These are phyloP conservation scores for Hypoxylon subgilvum DNA, from an alignment of 495 filamentous ascomycete species.

Conservation along the genomic window DNA sequence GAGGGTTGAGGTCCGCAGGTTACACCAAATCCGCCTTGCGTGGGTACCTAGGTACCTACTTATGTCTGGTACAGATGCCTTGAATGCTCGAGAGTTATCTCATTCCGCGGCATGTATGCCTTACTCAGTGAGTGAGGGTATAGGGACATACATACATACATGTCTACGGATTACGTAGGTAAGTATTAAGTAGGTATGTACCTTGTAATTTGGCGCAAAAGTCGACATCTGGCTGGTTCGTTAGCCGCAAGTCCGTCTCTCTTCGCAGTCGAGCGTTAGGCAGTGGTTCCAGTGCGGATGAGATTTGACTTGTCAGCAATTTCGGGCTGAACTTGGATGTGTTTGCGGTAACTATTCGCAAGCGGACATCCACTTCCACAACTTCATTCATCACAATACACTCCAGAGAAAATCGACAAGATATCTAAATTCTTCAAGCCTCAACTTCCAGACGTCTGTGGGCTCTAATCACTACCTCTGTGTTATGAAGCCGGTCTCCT, in stretches of 20 bases:
- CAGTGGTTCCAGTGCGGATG: neutral
- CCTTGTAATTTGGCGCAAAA: neutral
- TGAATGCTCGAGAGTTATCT: slow-evolving; percentile 2
- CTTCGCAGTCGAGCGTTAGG: slow-evolving; percentile 12
- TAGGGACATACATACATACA: too few relatives aligned
- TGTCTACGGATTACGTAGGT: neutral
- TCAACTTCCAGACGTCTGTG: slow-evolving; percentile 15
- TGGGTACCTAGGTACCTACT: neutral
- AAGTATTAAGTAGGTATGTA: neutral
- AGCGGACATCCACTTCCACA: too few relatives aligned
- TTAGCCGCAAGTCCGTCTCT: slow-evolving; percentile 24
- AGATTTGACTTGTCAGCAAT: neutral
- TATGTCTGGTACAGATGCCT: neutral
- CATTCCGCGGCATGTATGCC: slow-evolving; percentile 6
- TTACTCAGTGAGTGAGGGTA: neutral
- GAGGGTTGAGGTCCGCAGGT: slow-evolving; percentile 15
- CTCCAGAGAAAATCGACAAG: too few relatives aligned
- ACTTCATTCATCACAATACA: too few relatives aligned
- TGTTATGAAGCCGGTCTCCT: too few relatives aligned
- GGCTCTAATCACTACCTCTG: slow-evolving; percentile 7
- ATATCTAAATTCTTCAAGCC: neutral
- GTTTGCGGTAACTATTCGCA: neutral
- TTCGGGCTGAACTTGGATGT: neutral
- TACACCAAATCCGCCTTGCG: slow-evolving; percentile 1
- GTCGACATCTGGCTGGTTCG: slow-evolving; percentile 9